Base-by-base conservation (phyloP, 345 rosid species). In the Ricinus communis region DNA sequence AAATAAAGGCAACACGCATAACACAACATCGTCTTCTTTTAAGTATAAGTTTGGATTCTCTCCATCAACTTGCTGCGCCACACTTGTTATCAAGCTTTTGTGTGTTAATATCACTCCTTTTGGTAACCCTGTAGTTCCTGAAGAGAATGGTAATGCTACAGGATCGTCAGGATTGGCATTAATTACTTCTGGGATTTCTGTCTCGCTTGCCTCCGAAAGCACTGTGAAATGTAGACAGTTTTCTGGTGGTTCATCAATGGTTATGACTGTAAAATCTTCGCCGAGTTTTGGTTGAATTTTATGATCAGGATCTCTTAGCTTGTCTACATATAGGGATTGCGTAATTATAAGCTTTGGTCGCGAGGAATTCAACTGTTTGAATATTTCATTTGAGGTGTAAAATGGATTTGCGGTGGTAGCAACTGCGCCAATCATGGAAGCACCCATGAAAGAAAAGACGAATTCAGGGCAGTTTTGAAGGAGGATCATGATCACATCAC, bases 31-130 rank as follows among this genome's bases (percentile, higher is more conserved):
- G 24, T 87, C 84, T 24, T 58, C 36, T 60, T 61, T 82, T 38
- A 91, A 56, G 62, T 84, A 81, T 5, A 94, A 75, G 55, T 94
- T 94, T 5, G 98, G 97, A 67, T 90, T 94, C 46, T 90, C 93
- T 25, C 98, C 98, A 33, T 94, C 98, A 0, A 94, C 98, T 82
- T 88, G 97, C 69, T 94, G 97, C 0, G 98, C 98, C 18, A 94
- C 91, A 72, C 97, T 91, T 1, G 96, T 94, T 51, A 88, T 80
- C 68, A 94, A 68, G 78, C 95, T 87, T 71, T 84, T 85, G 78
- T 94, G 98, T 0, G 98, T 91, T 27, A 94, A 70, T 19, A 94
- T 61, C 13, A 94, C 98, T 43, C 98, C 98, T 78, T 94, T 94
- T 0, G 98, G 98, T 0, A 91, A 74, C 36, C 98, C 98, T 1